Evolutionary conservation across 352 stramenopile genomes (phyloP).

Genomic region (Phytophthora litchii): DNA sequence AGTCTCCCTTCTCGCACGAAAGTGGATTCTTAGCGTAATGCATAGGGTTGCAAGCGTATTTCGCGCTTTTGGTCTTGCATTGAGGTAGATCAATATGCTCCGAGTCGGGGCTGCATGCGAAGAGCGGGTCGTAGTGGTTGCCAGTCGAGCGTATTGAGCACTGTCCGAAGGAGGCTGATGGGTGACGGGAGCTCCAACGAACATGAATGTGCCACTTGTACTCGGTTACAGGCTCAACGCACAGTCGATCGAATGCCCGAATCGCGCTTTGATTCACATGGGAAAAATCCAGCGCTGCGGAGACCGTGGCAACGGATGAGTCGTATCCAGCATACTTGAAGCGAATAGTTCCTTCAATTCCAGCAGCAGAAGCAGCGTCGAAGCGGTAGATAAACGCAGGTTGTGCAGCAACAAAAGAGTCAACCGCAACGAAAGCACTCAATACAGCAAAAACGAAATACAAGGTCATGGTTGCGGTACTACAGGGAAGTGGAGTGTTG

Average conservation of each 20-base stretch:
- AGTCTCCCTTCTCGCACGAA: constrained; percentile 54
- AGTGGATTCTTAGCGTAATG: constrained; percentile 39
- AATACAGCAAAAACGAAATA: constrained; percentile 2
- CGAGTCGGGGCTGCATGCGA: constrained; percentile 52
- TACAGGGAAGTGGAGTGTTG: not conserved
- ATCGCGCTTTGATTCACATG: constrained; percentile 30
- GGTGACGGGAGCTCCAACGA: constrained; percentile 30
- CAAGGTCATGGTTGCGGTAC: constrained; percentile 5
- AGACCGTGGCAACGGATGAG: constrained; percentile 31
- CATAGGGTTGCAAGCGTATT: constrained; percentile 46
- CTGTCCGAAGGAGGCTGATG: constrained; percentile 34
- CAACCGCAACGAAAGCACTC: not conserved
- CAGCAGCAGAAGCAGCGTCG: constrained; percentile 26
- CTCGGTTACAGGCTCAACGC: constrained; percentile 25
- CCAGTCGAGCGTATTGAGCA: constrained; percentile 40
- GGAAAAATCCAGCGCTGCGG: constrained; percentile 44
- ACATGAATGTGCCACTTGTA: constrained; percentile 61
- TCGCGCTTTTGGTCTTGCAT: constrained; percentile 31
- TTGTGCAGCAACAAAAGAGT: constrained; percentile 2
- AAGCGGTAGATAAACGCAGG: constrained; percentile 30
- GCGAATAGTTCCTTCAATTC: constrained; percentile 26
- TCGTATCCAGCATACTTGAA: constrained; percentile 29
- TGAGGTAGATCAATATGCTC: constrained; percentile 36
- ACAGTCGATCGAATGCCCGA: constrained; percentile 30
- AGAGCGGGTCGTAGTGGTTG: constrained; percentile 65